phyloP scores from a whole-genome alignment of 108 stramenopile species.

The Aureococcus anophagefferens region DNA sequence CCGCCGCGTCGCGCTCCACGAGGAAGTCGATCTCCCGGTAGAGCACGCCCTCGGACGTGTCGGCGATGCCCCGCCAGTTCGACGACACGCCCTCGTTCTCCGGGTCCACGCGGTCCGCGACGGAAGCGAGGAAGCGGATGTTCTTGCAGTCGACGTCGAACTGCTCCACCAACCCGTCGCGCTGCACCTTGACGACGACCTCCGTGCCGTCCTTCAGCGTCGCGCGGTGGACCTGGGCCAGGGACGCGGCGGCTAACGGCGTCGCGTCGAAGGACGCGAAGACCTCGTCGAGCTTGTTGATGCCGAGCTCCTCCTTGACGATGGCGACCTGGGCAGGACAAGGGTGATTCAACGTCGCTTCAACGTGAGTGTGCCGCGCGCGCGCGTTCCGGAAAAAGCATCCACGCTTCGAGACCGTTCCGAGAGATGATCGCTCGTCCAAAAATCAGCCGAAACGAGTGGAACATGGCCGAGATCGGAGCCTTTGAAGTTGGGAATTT shows the following conservation, averaged over 20 bases:
- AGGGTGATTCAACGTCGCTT: too few relatives aligned
- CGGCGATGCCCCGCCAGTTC: neutral
- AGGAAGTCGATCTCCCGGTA: conserved; percentile 93
- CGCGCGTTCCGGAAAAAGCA: too few relatives aligned
- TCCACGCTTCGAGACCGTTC: too few relatives aligned
- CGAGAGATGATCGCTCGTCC: too few relatives aligned
- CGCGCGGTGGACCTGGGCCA: conserved; percentile 92
- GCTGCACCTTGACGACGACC: conserved; percentile 85
- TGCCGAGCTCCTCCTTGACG: conserved; percentile 78
- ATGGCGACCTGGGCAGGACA: too few relatives aligned
- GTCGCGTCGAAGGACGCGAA: conserved; percentile 57
- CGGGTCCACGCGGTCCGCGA: neutral
- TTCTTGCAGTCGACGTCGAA: conserved; percentile 91
- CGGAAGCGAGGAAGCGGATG: conserved; percentile 6
- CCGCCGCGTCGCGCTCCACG: conserved; percentile 72
- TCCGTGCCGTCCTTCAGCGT: conserved; percentile 57
- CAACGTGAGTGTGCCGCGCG: too few relatives aligned
- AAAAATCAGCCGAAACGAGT: too few relatives aligned
- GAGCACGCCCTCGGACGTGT: conserved; percentile 61
- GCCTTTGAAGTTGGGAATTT: too few relatives aligned
- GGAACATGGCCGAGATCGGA: too few relatives aligned
- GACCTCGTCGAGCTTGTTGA: conserved; percentile 41
- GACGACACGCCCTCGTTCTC: neutral
- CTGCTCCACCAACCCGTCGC: conserved; percentile 73
- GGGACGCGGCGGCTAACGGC: conserved; percentile 65